These are phyloP conservation scores for Solanum rostratum DNA, from an alignment of 257 asterid genomes.

Conservation along the genomic window DNA sequence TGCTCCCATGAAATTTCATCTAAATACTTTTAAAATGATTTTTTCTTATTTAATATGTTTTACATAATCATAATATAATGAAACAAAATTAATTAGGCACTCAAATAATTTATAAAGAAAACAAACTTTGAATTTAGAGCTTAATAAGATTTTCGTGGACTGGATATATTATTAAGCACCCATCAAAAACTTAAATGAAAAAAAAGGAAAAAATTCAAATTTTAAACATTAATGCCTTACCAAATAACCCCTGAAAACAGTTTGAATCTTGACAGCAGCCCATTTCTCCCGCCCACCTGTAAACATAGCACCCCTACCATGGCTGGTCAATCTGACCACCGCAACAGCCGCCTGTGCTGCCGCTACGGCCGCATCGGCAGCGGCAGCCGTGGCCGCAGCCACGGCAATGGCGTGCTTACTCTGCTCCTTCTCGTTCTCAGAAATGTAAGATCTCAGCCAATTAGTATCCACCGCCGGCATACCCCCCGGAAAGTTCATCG, in stretches of 20 bases:
- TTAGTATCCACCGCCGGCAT: slow-evolving; percentile 27
- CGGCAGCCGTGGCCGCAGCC: slow-evolving; percentile 91
- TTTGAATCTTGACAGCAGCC: slow-evolving; percentile 73
- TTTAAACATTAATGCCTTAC: slow-evolving; percentile 25
- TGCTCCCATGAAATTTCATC: no score
- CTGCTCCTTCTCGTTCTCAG: slow-evolving; percentile 58
- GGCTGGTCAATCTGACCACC: slow-evolving; percentile 82
- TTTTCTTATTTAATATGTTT: no score
- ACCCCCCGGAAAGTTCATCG: slow-evolving; percentile 16
- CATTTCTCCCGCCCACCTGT: slow-evolving; percentile 37
- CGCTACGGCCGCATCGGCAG: slow-evolving; percentile 91
- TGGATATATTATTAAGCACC: no score
- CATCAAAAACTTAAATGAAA: neutral
- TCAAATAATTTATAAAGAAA: no score
- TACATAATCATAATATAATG: no score
- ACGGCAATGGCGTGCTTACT: slow-evolving; percentile 77
- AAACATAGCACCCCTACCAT: slow-evolving; percentile 40
- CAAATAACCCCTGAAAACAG: slow-evolving; percentile 73
- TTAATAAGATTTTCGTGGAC: no score
- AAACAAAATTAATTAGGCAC: no score
- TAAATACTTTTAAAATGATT: no score
- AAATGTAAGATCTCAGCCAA: slow-evolving; percentile 53
- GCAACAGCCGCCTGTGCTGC: slow-evolving; percentile 98
- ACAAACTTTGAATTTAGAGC: no score
- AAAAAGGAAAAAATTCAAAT: neutral